Evolutionary conservation across 1,139 yeast species (phyloP), one percentile per base, ranked within the genome.

Genomic region (Zygoascus meyerae): DNA sequence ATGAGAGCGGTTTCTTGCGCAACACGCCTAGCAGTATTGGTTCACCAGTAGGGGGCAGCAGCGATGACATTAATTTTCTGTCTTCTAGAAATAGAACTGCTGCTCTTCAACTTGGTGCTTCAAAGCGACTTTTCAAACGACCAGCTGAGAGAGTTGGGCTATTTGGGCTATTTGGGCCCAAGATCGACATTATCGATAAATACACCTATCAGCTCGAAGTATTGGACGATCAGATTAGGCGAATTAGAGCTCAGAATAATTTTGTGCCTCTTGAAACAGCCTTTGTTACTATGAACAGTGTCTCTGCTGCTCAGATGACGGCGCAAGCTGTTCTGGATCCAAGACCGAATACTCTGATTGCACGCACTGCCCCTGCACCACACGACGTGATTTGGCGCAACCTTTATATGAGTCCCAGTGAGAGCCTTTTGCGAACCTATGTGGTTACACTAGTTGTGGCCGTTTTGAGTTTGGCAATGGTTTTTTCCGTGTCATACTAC

Each of bases 271-370:
- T 72, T 6, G 70, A 72, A 14, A 69, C 73, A 10, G 95, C 95
- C 0, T 86, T 86, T 64, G 78, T 86, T 17, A 86, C 95, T 1
- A 82, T 86, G 92, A 83, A 81, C 52, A 75, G 86, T 1, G 95
- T 86, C 8, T 86, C 94, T 0, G 81, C 83, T 56, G 95, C 95
- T 1, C 96, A 86, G 62, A 79, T 86, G 83, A 81, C 87, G 7
- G 94, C 95, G 0, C 96, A 87, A 62, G 86, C 95, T 0, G 85
- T 86, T 0, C 68, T 86, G 44, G 94, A 87, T 53, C 95, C 95
- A 0, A 75, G 80, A 47, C 83, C 86, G 1, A 77, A 81, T 59
- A 82, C 83, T 47, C 68, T 86, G 40, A 80, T 85, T 40, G 83
- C 94, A 7, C 74, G 72, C 42, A 69, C 86, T 42, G 95, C 95